Evolutionary conservation across 441 rosid species (phyloP).

Genomic region (Gossypium davidsonii): DNA sequence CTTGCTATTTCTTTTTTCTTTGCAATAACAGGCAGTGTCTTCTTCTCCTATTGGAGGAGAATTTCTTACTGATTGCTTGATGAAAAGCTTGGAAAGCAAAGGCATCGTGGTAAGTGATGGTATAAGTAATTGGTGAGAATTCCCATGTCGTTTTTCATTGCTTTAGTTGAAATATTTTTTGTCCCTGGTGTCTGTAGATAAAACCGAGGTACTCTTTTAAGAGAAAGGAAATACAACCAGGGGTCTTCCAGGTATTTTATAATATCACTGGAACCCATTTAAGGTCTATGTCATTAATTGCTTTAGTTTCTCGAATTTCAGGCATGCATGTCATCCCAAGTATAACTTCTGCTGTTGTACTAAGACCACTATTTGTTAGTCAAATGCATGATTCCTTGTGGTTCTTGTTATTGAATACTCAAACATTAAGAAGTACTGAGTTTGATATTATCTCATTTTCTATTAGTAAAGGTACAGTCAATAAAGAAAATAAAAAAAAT

Average conservation of each 20-base stretch:
- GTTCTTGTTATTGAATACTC: neutral
- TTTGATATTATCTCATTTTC: neutral
- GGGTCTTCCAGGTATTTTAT: conserved; percentile 79
- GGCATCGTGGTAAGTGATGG: conserved; percentile 58
- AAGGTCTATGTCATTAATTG: neutral
- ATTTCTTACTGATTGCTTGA: conserved; percentile 85
- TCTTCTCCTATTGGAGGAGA: conserved; percentile 93
- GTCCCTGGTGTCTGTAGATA: conserved; percentile 46
- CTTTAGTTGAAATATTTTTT: conserved; percentile 6
- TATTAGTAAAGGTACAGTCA: neutral
- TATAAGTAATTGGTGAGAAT: conserved; percentile 8
- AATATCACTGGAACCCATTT: neutral
- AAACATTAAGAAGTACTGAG: neutral
- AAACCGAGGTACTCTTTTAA: conserved; percentile 94
- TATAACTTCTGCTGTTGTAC: neutral
- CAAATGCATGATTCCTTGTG: neutral
- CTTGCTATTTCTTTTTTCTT: neutral
- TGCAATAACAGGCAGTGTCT: conserved; percentile 56
- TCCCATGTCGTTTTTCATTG: conserved; percentile 3
- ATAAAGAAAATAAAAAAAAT: neutral
- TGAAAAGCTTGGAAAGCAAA: conserved; percentile 97
- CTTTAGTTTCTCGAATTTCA: neutral
- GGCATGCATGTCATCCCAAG: neutral
- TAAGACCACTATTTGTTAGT: neutral
- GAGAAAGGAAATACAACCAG: conserved; percentile 85